A percentile compares a stretch with the other conserved stretches of the same genome.
Evolutionary conservation across 768 basidiomycete genomes (phyloP).

Genomic region (Suillus tomentosus): DNA sequence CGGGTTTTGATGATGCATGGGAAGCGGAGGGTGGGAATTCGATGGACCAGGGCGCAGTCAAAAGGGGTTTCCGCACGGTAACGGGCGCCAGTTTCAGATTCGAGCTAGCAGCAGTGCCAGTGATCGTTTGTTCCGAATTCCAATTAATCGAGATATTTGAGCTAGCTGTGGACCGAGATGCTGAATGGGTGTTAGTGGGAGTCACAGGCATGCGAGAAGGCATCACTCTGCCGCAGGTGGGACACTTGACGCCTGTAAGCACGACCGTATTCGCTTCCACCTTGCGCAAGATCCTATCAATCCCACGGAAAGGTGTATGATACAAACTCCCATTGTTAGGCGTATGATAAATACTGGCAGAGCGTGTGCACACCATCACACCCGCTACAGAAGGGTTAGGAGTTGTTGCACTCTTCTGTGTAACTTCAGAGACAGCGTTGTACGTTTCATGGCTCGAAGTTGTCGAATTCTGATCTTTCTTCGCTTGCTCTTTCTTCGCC

Average conservation of each 20-base stretch:
- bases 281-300: not conserved
- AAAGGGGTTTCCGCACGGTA: not conserved
- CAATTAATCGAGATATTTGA: not conserved
- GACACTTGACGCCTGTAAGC: constrained; percentile 8
- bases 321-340: constrained; percentile 9
- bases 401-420: constrained; percentile 1
- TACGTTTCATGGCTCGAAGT: not conserved
- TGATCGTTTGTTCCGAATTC: not conserved
- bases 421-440: not conserved
- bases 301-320: constrained; percentile 10
- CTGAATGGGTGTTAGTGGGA: not conserved
- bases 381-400: constrained; percentile 3
- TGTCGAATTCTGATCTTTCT: constrained; percentile 2
- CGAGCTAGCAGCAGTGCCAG: constrained; percentile 18
- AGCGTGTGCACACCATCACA: constrained; percentile 1
- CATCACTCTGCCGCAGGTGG: constrained; percentile 8
- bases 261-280: not conserved
- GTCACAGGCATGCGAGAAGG: not conserved
- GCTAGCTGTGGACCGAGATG: not conserved
- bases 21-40: not conserved
- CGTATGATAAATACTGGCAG: constrained; percentile 13
- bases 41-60: not conserved
- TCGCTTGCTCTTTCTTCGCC: constrained; percentile 16
- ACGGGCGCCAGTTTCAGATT: constrained; percentile 16
- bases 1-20: not conserved